Evolutionary conservation across 352 stramenopile species (phyloP).

Genomic region (Elongisporangium prolatum): DNA sequence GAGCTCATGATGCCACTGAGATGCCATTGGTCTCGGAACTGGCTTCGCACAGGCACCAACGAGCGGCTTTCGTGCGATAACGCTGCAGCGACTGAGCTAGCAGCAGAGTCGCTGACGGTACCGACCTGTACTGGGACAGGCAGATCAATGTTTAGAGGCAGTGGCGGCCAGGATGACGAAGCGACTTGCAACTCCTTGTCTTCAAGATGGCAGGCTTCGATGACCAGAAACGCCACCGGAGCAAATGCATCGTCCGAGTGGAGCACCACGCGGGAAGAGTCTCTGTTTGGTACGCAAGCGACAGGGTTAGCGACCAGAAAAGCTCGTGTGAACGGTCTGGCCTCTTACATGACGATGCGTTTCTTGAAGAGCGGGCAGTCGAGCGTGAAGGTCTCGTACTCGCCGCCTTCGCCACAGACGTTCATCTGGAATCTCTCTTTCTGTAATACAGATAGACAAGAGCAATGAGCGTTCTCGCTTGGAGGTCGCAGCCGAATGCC

Average conservation of each 20-base stretch:
- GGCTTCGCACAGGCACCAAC: slow-evolving; percentile 19
- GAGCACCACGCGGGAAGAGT: slow-evolving; percentile 90
- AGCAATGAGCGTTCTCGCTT: slow-evolving; percentile 6
- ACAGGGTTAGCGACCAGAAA: background rate
- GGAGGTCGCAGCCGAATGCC: background rate
- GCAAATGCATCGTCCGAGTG: slow-evolving; percentile 91
- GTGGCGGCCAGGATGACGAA: background rate
- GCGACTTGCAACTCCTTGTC: slow-evolving; percentile 53
- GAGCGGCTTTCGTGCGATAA: slow-evolving; percentile 7
- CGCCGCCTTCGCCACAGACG: slow-evolving; percentile 97
- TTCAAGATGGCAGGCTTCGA: slow-evolving; percentile 88
- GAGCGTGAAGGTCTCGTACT: slow-evolving; percentile 99
- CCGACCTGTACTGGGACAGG: background rate
- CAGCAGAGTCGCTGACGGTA: background rate
- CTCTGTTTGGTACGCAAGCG: slow-evolving; percentile 25
- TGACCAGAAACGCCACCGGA: slow-evolving; percentile 90
- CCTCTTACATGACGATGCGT: slow-evolving; percentile 83
- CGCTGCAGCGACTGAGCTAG: background rate
- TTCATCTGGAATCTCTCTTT: slow-evolving; percentile 97
- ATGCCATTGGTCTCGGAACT: slow-evolving; percentile 67
- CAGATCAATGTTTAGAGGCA: background rate
- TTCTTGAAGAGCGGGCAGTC: slow-evolving; percentile 96
- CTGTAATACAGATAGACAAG: slow-evolving; percentile 18
- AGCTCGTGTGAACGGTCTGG: background rate
- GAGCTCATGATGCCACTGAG: slow-evolving; percentile 59